Base-by-base conservation (phyloP, 176 grass and related monocot genomes). In the Oryza meridionalis region DNA sequence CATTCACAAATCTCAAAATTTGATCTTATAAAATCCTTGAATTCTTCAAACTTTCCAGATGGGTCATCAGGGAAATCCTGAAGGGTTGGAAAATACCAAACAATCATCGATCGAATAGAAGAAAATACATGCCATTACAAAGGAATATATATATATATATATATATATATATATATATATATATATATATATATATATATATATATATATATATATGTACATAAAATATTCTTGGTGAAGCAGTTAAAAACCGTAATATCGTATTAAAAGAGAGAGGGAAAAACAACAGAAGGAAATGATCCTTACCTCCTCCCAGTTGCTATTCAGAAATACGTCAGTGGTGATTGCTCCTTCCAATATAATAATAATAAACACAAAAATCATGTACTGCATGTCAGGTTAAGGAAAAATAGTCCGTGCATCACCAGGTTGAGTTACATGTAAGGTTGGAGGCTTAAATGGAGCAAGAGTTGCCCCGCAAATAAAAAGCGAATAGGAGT, bases 1-100 rank as follows among this genome's bases (percentile, higher is more conserved):
- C 97, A 99, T 96, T 96, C 87, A 58, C 97, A 99, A 62, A 94
- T 92, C 33, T 94, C 88, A 78, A 83, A 88, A 87, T 99, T 99
- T 62, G 90, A 89, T 82, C 44, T 87, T 9, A 99, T 62, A 27
- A 99, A 99, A 37, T 78, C 19, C 70, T 92, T 94, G 72, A 99
- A 89, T 70, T 96, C 93, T 42, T 89, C 79, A 81, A 99, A 99
- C 76, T 94, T 96, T 74, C 97, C 86, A 13, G 91, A 87, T 84
- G 91, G 87, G 25, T 96, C 97, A 78, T 85, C 37, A 7, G 97
- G 96, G 38, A 99, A 96, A 89, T 96, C 97, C 97, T 99, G 67
- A 73, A 83, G 38, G 4, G 85, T 80, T 75, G 19, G 19, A 67
- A 79, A 76, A n/a, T 19, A 66, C 70, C 12, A 65, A 38, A 65